Base-by-base conservation (phyloP, 768 basidiomycete genomes). In the Hygrocybe punicea region DNA sequence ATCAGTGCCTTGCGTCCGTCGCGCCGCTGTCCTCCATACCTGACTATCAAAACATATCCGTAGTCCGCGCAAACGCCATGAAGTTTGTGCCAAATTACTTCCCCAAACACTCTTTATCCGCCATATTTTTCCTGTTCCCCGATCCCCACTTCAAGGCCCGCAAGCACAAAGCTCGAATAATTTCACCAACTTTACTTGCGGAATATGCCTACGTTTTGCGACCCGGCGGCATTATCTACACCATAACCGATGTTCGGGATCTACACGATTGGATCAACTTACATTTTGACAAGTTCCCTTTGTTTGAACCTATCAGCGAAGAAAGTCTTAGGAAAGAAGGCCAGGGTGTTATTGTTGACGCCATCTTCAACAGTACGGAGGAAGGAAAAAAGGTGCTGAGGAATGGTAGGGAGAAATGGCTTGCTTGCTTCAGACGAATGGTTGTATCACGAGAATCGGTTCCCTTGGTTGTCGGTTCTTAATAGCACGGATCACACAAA, bases 21-120 rank as follows among this genome's bases (percentile, higher is more conserved):
- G 58, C 55, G 42, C 53, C 69, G 29, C 64, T 69, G 8, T 40
- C 69, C 17, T 39, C 64, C 8, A 67, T 76, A 1, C 73, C 80
- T 2, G 80, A 83, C 42, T 93, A 85, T 71, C 84, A 91, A 63
- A 98, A 98, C 70, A 84, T 97, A 54, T 93, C 93, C 35, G 84
- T 98, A 60, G 89, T 97, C 60, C 87, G 97, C 50, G 95, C 91
- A 13, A 99, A 99, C 69, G 89, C 93, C 47, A 98, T 98, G 95
- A 98, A 98, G 75, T 98, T 98, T 71, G 80, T 98, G 55, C 91
- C 95, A 6, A 98, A 98, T 73, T 98, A 93, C 72, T 97, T 99
- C 71, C 68, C 80, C 21, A 94, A 95, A 68, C 86, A 86, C 56
- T 96, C 96, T 60, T 79, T 99, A 36, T 87, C 89, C 17, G 86